These are phyloP conservation scores for Drosera spatulata DNA, from an alignment of 179 eudicot species.

Conservation along the genomic window DNA sequence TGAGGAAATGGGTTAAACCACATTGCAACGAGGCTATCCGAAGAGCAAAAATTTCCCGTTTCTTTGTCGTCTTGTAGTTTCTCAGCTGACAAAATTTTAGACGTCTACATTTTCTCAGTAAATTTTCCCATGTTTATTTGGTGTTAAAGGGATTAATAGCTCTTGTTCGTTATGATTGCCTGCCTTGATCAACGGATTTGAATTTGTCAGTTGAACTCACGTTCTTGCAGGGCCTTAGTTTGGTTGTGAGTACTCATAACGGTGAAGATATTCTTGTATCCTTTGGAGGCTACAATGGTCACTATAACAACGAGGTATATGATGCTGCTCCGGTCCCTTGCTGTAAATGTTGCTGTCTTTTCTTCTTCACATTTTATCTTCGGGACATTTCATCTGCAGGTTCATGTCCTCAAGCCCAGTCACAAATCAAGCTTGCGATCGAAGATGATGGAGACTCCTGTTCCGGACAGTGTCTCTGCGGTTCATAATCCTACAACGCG, in stretches of 20 bases:
- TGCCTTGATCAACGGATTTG: neutral
- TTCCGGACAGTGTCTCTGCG: slow-evolving; percentile 68
- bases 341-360: neutral
- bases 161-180: neutral
- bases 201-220: too few species aligned
- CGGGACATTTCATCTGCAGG: slow-evolving; percentile 31
- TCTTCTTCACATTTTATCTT: slow-evolving; percentile 3
- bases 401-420: slow-evolving; percentile 84
- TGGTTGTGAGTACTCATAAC: slow-evolving; percentile 66
- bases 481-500: slow-evolving; percentile 62
- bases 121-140: neutral
- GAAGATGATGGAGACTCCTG: slow-evolving; percentile 46
- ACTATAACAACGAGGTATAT: slow-evolving; percentile 84
- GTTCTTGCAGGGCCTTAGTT: slow-evolving; percentile 67
- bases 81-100: too few species aligned
- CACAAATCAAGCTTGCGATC: slow-evolving; percentile 74
- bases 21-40: too few species aligned
- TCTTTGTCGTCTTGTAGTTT: too few species aligned
- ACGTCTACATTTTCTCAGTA: too few species aligned
- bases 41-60: too few species aligned
- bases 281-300: slow-evolving; percentile 97
- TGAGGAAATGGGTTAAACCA: too few species aligned
- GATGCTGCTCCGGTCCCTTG: neutral
- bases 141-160: too few species aligned
- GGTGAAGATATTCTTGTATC: slow-evolving; percentile 75